phyloP scores from a whole-genome alignment of 306 rosid genomes.

The Biancaea sappan region DNA sequence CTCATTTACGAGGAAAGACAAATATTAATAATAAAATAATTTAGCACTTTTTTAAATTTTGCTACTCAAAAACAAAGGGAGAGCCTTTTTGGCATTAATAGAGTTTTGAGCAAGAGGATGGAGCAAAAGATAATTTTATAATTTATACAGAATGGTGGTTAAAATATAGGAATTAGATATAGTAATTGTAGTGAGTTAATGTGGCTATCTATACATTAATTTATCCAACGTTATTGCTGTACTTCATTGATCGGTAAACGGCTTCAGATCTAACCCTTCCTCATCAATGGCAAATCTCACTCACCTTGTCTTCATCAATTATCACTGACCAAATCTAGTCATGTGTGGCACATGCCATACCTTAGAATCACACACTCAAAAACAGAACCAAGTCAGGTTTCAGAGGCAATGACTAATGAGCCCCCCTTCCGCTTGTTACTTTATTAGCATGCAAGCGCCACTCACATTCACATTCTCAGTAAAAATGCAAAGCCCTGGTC shows the following conservation, averaged over 20 bases:
- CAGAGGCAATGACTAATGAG: neutral
- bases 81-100: neutral
- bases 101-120: neutral
- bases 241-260: constrained; percentile 4
- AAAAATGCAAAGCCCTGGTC: neutral
- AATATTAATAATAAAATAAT: no score
- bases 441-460: neutral
- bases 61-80: no score
- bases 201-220: constrained; percentile 21
- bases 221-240: constrained; percentile 29
- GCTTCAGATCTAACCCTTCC: neutral
- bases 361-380: neutral
- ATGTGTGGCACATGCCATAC: constrained; percentile 23
- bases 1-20: no score
- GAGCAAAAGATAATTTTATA: neutral
- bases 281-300: constrained; percentile 29
- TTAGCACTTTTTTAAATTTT: no score
- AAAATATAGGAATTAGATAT: constrained; percentile 12
- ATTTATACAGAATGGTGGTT: neutral
- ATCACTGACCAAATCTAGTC: constrained; percentile 21
- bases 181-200: neutral
- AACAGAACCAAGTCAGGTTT: neutral
- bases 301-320: constrained; percentile 29
- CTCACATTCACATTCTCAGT: neutral
- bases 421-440: neutral